Percentiles rank a stretch among this genome's conserved stretches.
These are phyloP conservation scores for Coccomyxa subellipsoidea DNA, from an alignment of 163 green algal genomes.

Conservation along the genomic window DNA sequence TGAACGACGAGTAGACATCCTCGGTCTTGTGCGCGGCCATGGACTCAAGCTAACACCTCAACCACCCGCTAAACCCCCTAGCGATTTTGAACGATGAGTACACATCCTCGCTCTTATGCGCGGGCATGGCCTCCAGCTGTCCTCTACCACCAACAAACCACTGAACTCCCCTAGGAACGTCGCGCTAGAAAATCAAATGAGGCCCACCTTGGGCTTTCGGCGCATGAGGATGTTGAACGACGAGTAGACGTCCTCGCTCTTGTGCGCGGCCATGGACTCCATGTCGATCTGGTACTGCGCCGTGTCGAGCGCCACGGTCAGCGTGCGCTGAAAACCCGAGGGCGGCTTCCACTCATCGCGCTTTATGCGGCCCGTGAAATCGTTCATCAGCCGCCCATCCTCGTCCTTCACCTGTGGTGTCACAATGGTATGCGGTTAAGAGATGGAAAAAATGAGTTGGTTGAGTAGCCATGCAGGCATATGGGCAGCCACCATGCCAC, in stretches of 20 bases:
- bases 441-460: too few relatives aligned
- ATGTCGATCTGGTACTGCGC: constrained; percentile 96
- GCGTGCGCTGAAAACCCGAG: constrained; percentile 58
- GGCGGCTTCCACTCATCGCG: constrained; percentile 60
- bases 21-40: constrained; percentile 42
- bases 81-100: constrained; percentile 86
- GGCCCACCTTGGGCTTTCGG: constrained; percentile 72
- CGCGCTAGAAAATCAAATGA: too few relatives aligned
- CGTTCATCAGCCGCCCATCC: constrained; percentile 89
- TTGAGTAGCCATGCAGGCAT: too few relatives aligned
- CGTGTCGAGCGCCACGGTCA: constrained; percentile 83
- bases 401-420: constrained; percentile 50
- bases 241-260: constrained; percentile 75
- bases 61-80: too few relatives aligned
- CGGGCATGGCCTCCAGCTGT: constrained; percentile 56
- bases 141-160: too few relatives aligned
- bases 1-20: constrained; percentile 86
- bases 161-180: too few relatives aligned
- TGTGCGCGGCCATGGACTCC: constrained; percentile 40
- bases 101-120: constrained; percentile 60
- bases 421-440: too few relatives aligned
- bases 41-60: too few relatives aligned
- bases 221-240: constrained; percentile 89
- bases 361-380: constrained; percentile 80
- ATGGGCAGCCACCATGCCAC: too few relatives aligned